Conservation (phyloP, 1,284 basidiomycete species). For the Fomitopsis pinicola region DNA sequence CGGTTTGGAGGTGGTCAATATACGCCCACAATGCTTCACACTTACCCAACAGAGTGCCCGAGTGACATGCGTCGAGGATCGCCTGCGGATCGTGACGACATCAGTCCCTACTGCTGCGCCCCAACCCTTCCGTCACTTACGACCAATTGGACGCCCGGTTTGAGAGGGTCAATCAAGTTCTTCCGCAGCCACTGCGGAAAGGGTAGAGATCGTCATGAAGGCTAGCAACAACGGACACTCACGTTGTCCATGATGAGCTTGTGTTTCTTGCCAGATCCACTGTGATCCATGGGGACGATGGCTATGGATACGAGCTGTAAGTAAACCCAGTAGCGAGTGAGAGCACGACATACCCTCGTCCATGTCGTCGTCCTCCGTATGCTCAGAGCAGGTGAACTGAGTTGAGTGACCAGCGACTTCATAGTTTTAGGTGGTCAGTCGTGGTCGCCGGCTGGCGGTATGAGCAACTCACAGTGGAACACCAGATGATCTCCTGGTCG, state of each 20-base stretch:
- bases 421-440: neutral
- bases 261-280: conserved; percentile 13
- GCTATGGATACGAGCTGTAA: neutral
- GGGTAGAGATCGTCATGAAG: neutral
- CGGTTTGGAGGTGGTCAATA: neutral
- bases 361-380: conserved; percentile 16
- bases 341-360: conserved; percentile 31
- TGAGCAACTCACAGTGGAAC: conserved; percentile 12
- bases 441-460: neutral
- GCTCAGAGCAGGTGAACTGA: conserved; percentile 10
- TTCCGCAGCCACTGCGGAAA: conserved; percentile 31
- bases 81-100: conserved; percentile 17
- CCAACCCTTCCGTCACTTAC: neutral
- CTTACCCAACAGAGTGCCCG: conserved; percentile 38
- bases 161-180: conserved; percentile 36
- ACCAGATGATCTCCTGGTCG: conserved; percentile 12
- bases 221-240: neutral
- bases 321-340: neutral
- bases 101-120: neutral
- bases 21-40: neutral
- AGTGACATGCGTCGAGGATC: conserved; percentile 46
- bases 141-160: conserved; percentile 35
- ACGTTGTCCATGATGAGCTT: conserved; percentile 34
- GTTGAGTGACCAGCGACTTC: conserved; percentile 16
- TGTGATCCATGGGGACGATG: conserved; percentile 18